A percentile compares a stretch with the other conserved stretches of the same genome.
These are phyloP conservation scores for Penicillium ochrochloron DNA, from an alignment of 495 filamentous ascomycete species.

Conservation along the genomic window DNA sequence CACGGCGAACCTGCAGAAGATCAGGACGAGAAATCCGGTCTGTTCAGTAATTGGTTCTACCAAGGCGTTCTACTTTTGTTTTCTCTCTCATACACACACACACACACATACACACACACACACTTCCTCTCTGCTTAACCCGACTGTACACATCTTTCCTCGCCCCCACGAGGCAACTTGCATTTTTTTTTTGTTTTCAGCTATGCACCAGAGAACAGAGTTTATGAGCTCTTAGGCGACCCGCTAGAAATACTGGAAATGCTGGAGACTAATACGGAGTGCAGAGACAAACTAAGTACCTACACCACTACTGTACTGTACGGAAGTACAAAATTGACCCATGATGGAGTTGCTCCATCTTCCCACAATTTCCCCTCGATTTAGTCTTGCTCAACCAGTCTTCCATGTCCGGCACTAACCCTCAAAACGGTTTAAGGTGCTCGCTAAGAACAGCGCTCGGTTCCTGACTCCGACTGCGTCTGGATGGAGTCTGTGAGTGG, in stretches of 20 bases:
- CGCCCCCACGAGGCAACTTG: constrained; percentile 14
- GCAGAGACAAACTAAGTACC: background rate
- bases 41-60: constrained; percentile 16
- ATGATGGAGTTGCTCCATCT: background rate
- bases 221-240: background rate
- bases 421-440: constrained; percentile 4
- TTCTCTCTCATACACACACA: background rate
- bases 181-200: background rate
- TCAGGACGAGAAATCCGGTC: constrained; percentile 7
- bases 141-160: background rate
- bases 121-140: background rate
- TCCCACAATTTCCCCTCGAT: constrained; percentile 1
- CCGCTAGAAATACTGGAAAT: background rate
- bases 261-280: background rate
- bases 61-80: background rate
- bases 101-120: too few relatives aligned
- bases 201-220: constrained; percentile 3
- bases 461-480: constrained; percentile 23
- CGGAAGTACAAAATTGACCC: background rate
- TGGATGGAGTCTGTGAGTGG: constrained; percentile 13
- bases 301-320: too few relatives aligned
- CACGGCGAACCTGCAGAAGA: constrained; percentile 27
- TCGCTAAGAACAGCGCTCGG: constrained; percentile 10
- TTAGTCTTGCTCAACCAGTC: constrained; percentile 1
- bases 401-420: constrained; percentile 5